Conservation (phyloP, 257 asterid species). For the Solanum dulcamara region DNA sequence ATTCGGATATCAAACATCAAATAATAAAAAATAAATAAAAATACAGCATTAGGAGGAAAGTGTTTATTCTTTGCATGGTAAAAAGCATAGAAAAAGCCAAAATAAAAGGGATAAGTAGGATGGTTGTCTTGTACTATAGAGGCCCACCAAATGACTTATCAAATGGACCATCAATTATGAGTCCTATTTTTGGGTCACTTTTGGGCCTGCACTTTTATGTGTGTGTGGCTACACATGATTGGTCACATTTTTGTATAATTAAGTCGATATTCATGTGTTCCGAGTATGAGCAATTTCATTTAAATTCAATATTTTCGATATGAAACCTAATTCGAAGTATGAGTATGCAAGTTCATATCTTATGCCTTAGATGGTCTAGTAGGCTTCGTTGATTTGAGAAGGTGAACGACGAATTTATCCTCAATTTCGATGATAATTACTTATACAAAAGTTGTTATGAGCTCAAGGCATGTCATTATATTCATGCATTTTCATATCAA, state of each 20-base stretch:
- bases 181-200: not conserved
- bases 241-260: not conserved
- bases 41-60: no score
- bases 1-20: fast-evolving
- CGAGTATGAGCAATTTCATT: not conserved
- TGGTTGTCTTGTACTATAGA: not conserved
- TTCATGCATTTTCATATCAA: no score
- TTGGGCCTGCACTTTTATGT: not conserved
- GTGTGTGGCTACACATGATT: not conserved
- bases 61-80: no score
- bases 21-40: not conserved
- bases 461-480: not conserved
- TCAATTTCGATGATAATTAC: no score
- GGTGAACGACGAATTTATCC: not conserved
- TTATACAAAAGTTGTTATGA: no score
- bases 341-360: no score
- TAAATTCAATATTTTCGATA: not conserved
- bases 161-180: constrained; percentile 6
- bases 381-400: not conserved
- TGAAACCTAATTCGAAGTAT: not conserved
- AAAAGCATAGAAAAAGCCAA: not conserved
- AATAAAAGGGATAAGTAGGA: not conserved
- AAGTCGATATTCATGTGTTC: no score
- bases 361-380: no score
- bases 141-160: constrained; percentile 23